phyloP scores from a whole-genome alignment of 1,284 basidiomycete species.

The Ceratobasidium sp. region DNA sequence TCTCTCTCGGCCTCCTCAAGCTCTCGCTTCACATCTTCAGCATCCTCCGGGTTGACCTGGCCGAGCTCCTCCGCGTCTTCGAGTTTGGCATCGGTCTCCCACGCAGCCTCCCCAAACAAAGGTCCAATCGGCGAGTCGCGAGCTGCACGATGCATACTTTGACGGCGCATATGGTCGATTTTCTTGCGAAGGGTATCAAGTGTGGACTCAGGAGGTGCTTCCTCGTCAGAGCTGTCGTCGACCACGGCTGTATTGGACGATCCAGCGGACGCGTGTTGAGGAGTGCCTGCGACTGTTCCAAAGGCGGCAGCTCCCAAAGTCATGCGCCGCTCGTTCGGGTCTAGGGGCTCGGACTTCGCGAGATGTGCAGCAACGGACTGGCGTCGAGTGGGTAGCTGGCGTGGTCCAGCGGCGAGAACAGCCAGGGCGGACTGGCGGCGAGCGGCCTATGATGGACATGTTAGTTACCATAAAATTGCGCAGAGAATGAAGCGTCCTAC shows the following conservation, averaged over 20 bases:
- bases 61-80: slow-evolving; percentile 38
- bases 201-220: slow-evolving; percentile 2
- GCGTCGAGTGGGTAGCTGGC: slow-evolving; percentile 31
- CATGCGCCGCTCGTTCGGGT: slow-evolving; percentile 40
- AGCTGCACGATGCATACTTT: slow-evolving; percentile 42
- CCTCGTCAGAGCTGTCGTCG: slow-evolving; percentile 36
- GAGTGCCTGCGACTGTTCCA: background rate
- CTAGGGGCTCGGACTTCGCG: slow-evolving; percentile 29
- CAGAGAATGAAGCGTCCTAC: background rate
- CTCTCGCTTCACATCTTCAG: background rate
- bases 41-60: background rate
- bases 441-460: slow-evolving; percentile 18
- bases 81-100: slow-evolving; percentile 14
- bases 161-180: slow-evolving; percentile 44
- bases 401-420: slow-evolving; percentile 39
- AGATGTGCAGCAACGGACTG: slow-evolving; percentile 35
- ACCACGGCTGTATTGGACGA: slow-evolving; percentile 6
- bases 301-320: slow-evolving; percentile 22
- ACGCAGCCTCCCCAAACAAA: slow-evolving; percentile 18
- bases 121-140: slow-evolving; percentile 33
- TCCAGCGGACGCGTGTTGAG: slow-evolving; percentile 26
- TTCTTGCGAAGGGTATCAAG: slow-evolving; percentile 38
- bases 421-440: slow-evolving; percentile 42
- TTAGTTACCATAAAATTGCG: background rate
- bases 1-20: slow-evolving; percentile 32